phyloP scores from a whole-genome alignment of 768 basidiomycete species.

The Gelatoporia subvermispora region DNA sequence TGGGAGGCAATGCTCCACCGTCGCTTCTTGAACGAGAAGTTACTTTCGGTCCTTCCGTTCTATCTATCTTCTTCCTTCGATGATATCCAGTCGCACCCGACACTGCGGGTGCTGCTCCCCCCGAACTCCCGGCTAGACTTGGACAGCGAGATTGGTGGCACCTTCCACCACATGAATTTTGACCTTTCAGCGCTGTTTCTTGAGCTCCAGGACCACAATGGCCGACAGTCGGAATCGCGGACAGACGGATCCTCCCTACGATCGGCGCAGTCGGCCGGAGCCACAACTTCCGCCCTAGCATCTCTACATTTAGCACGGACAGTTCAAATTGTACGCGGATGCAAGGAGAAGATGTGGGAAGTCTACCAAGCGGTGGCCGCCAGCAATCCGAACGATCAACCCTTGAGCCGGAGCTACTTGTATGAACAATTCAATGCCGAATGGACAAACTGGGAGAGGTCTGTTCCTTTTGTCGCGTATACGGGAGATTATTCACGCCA shows the following conservation, averaged over 20 bases:
- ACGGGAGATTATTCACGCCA: background rate
- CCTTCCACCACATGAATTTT: background rate
- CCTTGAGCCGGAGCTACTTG: slow-evolving; percentile 4
- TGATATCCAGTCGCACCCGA: slow-evolving; percentile 45
- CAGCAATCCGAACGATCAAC: slow-evolving; percentile 13
- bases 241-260: slow-evolving; percentile 1
- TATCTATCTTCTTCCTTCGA: slow-evolving; percentile 56
- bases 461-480: slow-evolving; percentile 21
- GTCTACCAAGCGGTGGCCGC: slow-evolving; percentile 51
- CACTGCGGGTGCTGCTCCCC: slow-evolving; percentile 51
- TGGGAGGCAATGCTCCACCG: slow-evolving; percentile 66
- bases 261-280: slow-evolving; percentile 15
- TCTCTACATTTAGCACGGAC: slow-evolving; percentile 63
- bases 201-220: slow-evolving; percentile 6
- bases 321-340: slow-evolving; percentile 51
- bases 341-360: slow-evolving; percentile 66
- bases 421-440: slow-evolving; percentile 61
- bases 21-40: slow-evolving; percentile 49
- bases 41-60: slow-evolving; percentile 60
- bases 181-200: slow-evolving; percentile 1
- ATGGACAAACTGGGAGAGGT: slow-evolving; percentile 73
- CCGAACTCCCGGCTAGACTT: slow-evolving; percentile 34
- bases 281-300: slow-evolving; percentile 40
- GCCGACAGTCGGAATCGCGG: slow-evolving; percentile 4
- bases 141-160: background rate